Conservation (phyloP, 805 yeast genomes). For the Lachancea fermentati region DNA sequence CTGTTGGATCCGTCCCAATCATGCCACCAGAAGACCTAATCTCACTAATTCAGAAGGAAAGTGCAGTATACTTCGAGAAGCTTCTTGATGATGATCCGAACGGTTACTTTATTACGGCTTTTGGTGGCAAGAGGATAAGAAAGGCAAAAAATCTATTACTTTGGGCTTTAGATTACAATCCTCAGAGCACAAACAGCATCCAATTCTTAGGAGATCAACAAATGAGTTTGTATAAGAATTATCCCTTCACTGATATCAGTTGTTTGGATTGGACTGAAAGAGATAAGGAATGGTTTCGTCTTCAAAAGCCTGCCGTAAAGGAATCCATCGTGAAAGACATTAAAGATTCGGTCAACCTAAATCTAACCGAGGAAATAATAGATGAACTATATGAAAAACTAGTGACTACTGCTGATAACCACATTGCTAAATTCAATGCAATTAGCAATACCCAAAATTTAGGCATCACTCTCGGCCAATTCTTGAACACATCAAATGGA, state of each 20-base stretch:
- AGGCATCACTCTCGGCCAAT: constrained; percentile 26
- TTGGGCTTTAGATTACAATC: constrained; percentile 23
- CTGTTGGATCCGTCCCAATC: not conserved
- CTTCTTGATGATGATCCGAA: constrained; percentile 10
- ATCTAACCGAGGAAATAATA: constrained; percentile 12
- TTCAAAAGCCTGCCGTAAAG: constrained; percentile 14
- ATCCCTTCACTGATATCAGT: constrained; percentile 25
- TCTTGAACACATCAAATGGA: constrained; percentile 9
- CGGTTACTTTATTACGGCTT: constrained; percentile 21
- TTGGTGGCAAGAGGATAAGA: constrained; percentile 24
- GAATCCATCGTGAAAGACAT: not conserved
- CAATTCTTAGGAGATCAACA: constrained; percentile 8
- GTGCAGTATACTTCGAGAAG: constrained; percentile 19
- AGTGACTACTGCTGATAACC: constrained; percentile 1
- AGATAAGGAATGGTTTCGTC: constrained; percentile 22
- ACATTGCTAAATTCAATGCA: constrained; percentile 6
- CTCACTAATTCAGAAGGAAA: constrained; percentile 19
- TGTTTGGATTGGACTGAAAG: constrained; percentile 26
- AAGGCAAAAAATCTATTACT: constrained; percentile 23
- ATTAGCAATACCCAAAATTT: constrained; percentile 10
- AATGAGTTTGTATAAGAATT: constrained; percentile 11
- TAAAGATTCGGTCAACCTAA: not conserved
- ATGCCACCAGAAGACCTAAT: constrained; percentile 13
- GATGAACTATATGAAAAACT: constrained; percentile 12
- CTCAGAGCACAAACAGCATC: constrained; percentile 14